Conservation (phyloP, 768 basidiomycete species). For the Tricholomella constricta region DNA sequence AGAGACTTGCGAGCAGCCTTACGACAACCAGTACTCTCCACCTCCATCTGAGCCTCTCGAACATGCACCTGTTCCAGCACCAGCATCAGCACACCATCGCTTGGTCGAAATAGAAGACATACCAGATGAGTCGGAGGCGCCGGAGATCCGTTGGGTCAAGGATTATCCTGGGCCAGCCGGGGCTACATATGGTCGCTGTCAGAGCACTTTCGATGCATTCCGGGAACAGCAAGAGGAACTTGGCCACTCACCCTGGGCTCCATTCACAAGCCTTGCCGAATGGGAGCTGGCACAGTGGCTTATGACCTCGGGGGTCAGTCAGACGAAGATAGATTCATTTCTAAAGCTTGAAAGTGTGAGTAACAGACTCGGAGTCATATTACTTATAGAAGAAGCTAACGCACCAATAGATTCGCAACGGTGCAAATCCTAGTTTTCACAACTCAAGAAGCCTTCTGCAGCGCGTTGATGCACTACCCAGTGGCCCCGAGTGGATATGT, state of each 20-base stretch:
- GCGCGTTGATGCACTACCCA: constrained; percentile 23
- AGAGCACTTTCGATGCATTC: background rate
- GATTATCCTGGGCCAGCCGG: constrained; percentile 4
- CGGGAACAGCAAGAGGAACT: background rate
- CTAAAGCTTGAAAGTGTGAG: background rate
- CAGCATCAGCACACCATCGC: background rate
- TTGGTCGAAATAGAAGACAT: background rate
- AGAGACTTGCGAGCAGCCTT: background rate
- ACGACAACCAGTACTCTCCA: too few relatives aligned
- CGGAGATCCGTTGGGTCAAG: background rate
- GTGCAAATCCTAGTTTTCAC: constrained; percentile 6
- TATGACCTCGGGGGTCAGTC: constrained; percentile 9
- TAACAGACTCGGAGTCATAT: background rate
- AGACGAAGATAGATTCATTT: constrained; percentile 4
- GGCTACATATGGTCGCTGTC: background rate
- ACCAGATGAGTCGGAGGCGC: background rate
- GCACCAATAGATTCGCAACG: background rate
- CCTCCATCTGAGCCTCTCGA: too few relatives aligned
- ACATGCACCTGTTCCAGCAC: too few relatives aligned
- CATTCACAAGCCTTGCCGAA: background rate
- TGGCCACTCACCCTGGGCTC: background rate
- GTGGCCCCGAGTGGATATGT: constrained; percentile 27
- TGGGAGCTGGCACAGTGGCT: constrained; percentile 10
- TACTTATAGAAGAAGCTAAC: background rate
- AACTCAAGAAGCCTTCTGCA: constrained; percentile 14